Conservation (phyloP, 73 alveolate genomes). For the Tetrahymena elliotti region DNA sequence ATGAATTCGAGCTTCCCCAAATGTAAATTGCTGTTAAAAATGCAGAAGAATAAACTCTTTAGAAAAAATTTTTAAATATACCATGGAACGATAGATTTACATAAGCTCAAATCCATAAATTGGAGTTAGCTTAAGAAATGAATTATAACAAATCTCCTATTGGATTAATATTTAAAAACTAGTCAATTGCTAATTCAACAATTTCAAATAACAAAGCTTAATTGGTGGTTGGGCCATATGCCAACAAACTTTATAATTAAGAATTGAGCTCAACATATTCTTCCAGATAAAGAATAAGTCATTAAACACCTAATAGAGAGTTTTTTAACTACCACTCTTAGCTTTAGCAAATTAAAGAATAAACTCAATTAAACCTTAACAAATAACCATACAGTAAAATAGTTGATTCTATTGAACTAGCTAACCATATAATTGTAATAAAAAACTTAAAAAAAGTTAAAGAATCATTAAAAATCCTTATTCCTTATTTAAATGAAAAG, state of each 20-base stretch:
- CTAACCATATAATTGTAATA: background rate
- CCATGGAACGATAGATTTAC: background rate
- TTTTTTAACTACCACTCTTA: background rate
- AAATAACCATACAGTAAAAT: background rate
- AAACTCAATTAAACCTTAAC: background rate
- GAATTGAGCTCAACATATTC: background rate
- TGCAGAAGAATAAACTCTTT: background rate
- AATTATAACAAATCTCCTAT: background rate
- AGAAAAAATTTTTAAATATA: background rate
- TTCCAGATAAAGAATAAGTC: background rate
- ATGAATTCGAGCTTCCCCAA: background rate
- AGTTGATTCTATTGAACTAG: background rate
- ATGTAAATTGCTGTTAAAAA: background rate
- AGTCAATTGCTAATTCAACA: background rate
- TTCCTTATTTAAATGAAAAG: background rate
- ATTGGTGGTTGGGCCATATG: background rate
- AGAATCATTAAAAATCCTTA: background rate
- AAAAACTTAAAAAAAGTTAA: background rate
- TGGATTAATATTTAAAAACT: background rate
- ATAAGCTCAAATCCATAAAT: background rate
- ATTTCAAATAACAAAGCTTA: background rate
- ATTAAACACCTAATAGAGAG: background rate
- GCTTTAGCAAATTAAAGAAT: background rate
- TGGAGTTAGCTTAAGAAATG: background rate
- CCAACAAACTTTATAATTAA: background rate